These are phyloP conservation scores for Cladophialophora psammophila DNA, from an alignment of 2,329 filamentous ascomycete genomes.

Conservation along the genomic window DNA sequence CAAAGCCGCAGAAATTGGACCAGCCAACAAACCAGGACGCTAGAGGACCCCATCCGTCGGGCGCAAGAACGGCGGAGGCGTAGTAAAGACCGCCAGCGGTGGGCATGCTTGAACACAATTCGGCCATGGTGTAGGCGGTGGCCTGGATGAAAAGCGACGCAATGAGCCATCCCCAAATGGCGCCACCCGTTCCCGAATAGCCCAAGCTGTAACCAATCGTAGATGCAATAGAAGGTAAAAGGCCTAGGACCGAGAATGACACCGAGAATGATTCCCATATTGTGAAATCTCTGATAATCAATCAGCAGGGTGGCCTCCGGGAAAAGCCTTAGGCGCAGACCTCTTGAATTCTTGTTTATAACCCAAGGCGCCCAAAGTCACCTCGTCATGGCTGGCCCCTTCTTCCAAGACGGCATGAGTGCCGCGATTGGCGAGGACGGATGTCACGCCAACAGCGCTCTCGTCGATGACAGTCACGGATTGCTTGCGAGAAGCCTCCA, in stretches of 20 bases:
- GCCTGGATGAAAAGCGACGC: constrained; percentile 45
- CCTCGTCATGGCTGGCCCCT: constrained; percentile 48
- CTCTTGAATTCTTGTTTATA: constrained; percentile 46
- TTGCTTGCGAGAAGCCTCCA: constrained; percentile 24
- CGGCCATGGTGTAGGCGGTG: constrained; percentile 47
- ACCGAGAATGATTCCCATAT: constrained; percentile 47
- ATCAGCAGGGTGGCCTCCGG: constrained; percentile 9
- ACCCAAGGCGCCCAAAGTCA: constrained; percentile 52
- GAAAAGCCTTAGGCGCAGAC: constrained; percentile 1
- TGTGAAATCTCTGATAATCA: constrained; percentile 41
- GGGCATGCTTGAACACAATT: constrained; percentile 46
- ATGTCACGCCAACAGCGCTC: constrained; percentile 36
- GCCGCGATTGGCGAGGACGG: constrained; percentile 33
- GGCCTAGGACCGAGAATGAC: constrained; percentile 48
- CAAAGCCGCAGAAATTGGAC: constrained; percentile 45
- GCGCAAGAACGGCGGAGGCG: constrained; percentile 45
- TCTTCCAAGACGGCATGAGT: constrained; percentile 38
- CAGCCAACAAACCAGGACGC: constrained; percentile 43
- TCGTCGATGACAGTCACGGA: constrained; percentile 33
- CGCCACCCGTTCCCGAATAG: constrained; percentile 45
- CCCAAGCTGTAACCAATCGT: constrained; percentile 48
- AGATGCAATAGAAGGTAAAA: constrained; percentile 50
- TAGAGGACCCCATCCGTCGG: constrained; percentile 42
- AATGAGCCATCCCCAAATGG: constrained; percentile 46
- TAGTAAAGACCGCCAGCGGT: constrained; percentile 48